phyloP scores from a whole-genome alignment of 2,329 filamentous ascomycete species.

The Colletotrichum orchidophilum region DNA sequence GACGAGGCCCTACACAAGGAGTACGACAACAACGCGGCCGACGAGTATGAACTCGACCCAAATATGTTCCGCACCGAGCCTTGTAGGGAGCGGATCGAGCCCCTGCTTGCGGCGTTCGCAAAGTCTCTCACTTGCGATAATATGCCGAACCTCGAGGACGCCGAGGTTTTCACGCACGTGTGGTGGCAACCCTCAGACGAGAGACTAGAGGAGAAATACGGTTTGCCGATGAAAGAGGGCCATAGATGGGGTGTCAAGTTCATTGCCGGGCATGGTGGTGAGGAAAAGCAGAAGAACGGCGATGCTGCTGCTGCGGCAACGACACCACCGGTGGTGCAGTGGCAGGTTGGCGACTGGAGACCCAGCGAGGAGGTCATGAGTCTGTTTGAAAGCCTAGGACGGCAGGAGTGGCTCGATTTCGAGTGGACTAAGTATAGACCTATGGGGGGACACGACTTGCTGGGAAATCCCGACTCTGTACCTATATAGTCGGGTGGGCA shows the following conservation, averaged over 20 bases:
- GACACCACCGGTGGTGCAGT: constrained; percentile 34
- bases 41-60: constrained; percentile 14
- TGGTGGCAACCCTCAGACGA: constrained; percentile 36
- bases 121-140: constrained; percentile 30
- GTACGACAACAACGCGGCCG: constrained; percentile 23
- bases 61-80: constrained; percentile 39
- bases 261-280: constrained; percentile 25
- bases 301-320: not conserved
- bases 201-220: constrained; percentile 17
- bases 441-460: constrained; percentile 9
- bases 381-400: constrained; percentile 35
- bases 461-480: not conserved
- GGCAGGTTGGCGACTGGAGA: constrained; percentile 40
- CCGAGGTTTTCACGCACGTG: constrained; percentile 38
- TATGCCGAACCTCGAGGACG: constrained; percentile 38
- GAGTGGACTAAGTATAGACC: constrained; percentile 23
- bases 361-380: constrained; percentile 34
- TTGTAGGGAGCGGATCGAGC: constrained; percentile 34
- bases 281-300: not conserved
- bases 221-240: not conserved
- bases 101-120: constrained; percentile 38
- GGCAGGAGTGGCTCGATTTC: constrained; percentile 37
- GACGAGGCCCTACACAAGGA: constrained; percentile 28
- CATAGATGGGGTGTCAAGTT: constrained; percentile 37
- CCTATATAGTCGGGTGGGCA: constrained; percentile 14